Evolutionary conservation across 805 yeast genomes (phyloP), one percentile per base, ranked within the genome.

Genomic region (Kuraishia borneana): DNA sequence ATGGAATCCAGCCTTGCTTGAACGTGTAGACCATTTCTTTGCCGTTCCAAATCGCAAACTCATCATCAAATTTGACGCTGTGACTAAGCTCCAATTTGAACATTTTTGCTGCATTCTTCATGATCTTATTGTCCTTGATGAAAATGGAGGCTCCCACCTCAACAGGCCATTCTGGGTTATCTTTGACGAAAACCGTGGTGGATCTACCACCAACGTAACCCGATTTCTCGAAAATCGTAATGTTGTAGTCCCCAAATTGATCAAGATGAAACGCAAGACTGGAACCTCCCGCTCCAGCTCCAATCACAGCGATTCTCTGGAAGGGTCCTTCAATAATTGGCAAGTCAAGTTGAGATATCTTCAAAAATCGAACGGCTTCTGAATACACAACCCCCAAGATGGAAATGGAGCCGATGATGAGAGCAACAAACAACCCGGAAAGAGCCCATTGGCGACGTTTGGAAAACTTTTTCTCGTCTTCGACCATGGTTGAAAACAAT

Each of bases 271-370:
- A 60, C 3, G 74, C 65, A n/a, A 65, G 53, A 3, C 68, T 48
- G 1, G 71, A 47, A 1, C 76, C 75, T 7, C 68, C 72, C 3
- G 75, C 63, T 3, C 75, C 76, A 1, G 73, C 70, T 2, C 76
- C 75, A 20, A 65, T 53, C 18, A 66, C 58, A 2, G 70, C 71
- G 12, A 65, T 42, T 19, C 35, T 45, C 30, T 26, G 8, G 13
- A 25, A n/a, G n/a, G n/a, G n/a, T n/a, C n/a, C n/a, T n/a, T n/a
- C n/a, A n/a, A n/a, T n/a, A n/a, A n/a, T n/a, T n/a, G n/a, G n/a
- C n/a, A n/a, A n/a, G n/a, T n/a, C n/a, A n/a, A n/a, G n/a, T n/a
- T n/a, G n/a, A n/a, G n/a, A n/a, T n/a, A n/a, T n/a, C n/a, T n/a
- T n/a, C n/a, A n/a, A n/a, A n/a, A n/a, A n/a, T n/a, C n/a, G n/a